phyloP scores from a whole-genome alignment of 352 stramenopile genomes.

The Phytophthora sp. region DNA sequence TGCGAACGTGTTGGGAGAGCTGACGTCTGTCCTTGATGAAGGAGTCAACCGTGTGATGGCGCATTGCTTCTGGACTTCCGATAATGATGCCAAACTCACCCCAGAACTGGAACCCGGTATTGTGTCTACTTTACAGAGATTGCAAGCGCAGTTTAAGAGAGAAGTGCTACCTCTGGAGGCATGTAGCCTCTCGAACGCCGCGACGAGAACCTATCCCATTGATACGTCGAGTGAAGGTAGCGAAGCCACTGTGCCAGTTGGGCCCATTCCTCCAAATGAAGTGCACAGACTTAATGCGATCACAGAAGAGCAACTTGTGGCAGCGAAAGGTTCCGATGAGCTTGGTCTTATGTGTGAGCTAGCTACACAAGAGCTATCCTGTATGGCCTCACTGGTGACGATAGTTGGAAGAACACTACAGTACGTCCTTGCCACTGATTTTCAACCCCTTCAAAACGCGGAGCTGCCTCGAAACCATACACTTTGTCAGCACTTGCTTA shows the following conservation, averaged over 20 bases:
- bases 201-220: slow-evolving; percentile 38
- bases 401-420: slow-evolving; percentile 42
- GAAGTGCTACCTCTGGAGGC: slow-evolving; percentile 32
- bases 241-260: slow-evolving; percentile 10
- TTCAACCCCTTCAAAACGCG: slow-evolving; percentile 25
- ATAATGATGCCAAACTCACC: background rate
- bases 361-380: slow-evolving; percentile 41
- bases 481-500: slow-evolving; percentile 57
- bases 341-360: slow-evolving; percentile 46
- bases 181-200: slow-evolving; percentile 34
- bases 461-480: slow-evolving; percentile 40
- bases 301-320: slow-evolving; percentile 29
- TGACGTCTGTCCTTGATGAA: slow-evolving; percentile 31
- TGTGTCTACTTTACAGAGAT: slow-evolving; percentile 4
- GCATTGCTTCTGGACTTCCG: slow-evolving; percentile 6
- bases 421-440: slow-evolving; percentile 44
- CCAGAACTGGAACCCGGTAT: background rate
- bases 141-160: slow-evolving; percentile 19
- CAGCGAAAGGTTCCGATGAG: slow-evolving; percentile 29
- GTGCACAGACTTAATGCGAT: slow-evolving; percentile 38
- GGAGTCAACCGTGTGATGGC: slow-evolving; percentile 22
- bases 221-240: slow-evolving; percentile 12
- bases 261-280: slow-evolving; percentile 46
- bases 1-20: slow-evolving; percentile 50
- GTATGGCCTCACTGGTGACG: slow-evolving; percentile 45